Evolutionary conservation across 305 asterid species (phyloP), one percentile per base, ranked within the genome.

Genomic region (Fraxinus nigra): DNA sequence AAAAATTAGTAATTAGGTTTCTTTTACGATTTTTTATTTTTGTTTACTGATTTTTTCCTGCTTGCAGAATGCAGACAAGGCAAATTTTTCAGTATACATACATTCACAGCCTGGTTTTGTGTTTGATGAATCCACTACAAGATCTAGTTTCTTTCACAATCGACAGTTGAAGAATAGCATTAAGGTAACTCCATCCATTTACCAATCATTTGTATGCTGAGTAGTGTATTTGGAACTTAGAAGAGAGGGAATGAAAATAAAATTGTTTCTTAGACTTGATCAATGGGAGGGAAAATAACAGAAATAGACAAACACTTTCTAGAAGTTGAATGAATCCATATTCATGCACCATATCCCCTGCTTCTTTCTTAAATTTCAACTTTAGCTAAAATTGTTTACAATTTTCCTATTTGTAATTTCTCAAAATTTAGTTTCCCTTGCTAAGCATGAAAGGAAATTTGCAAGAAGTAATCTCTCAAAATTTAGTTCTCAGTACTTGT

Each of bases 51-150:
- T 75, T 59, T 80, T 69, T n/a, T 78, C 73, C 48, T 22, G 54
- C 69, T 84, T 88, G 88, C 95, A 96, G 99, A 87, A 87, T 86
- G 98, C 86, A 40, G 97, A 89, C 48, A 84, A 48, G 85, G 89
- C 83, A n/a, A 88, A 85, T 1, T 96, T 87, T 84, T 90, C 98
- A 2, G 85, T 94, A 79, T 92, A 90, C 79, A 63, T 94, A 85
- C 99, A 96, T 84, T 88, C 97, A 7, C 91, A 92, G 85, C 99
- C 98, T 82, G 96, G 97, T 80, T 94, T 90, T 84, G 89, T 86
- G 83, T 92, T 93, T 83, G 92, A 94, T 88, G 93, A 94, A 83
- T 90, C 95, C 7, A 94, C 95, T 11, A 94, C 98, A 18, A 90
- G 91, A 78, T 87, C 95, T 1, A 33, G 85, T 43, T 81, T 94